Conservation (phyloP, 1,284 basidiomycete genomes). For the Pisolithus thermaeus region DNA sequence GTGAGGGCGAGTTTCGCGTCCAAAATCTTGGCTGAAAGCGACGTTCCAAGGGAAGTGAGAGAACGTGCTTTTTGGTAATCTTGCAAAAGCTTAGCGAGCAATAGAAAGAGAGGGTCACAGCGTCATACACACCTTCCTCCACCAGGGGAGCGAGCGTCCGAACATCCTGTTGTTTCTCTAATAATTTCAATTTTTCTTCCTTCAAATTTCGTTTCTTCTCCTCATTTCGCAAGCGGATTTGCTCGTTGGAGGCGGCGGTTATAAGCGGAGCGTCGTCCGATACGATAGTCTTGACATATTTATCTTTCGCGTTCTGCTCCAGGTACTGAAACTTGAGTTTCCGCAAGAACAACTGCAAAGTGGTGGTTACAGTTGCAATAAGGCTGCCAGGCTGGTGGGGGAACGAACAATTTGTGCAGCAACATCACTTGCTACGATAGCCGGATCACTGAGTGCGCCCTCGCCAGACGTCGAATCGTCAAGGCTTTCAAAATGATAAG, state of each 20-base stretch:
- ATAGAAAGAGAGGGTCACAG: not conserved
- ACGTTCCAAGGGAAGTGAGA: constrained; percentile 48
- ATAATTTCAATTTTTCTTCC: constrained; percentile 54
- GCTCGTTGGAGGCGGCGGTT: constrained; percentile 68
- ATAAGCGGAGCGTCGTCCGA: constrained; percentile 76
- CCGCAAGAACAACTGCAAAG: constrained; percentile 62
- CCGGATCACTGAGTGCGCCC: constrained; percentile 26
- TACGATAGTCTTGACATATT: constrained; percentile 79
- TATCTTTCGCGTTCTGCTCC: constrained; percentile 82
- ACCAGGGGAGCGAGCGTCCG: constrained; percentile 57
- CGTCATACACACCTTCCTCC: constrained; percentile 46
- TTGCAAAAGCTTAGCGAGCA: constrained; percentile 19
- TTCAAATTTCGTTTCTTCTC: constrained; percentile 67
- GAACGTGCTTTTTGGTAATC: constrained; percentile 55
- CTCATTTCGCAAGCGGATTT: constrained; percentile 53
- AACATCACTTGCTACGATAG: constrained; percentile 27
- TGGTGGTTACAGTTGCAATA: not conserved
- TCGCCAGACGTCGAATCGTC: constrained; percentile 21
- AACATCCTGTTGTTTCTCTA: constrained; percentile 57
- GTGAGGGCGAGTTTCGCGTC: constrained; percentile 75
- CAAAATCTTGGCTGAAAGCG: constrained; percentile 67
- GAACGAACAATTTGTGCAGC: constrained; percentile 22
- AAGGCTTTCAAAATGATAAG: constrained; percentile 25
- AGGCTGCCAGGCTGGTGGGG: not conserved
- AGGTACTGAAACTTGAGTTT: constrained; percentile 83